Evolutionary conservation across 2,329 filamentous ascomycete species (phyloP), one percentile per base, ranked within the genome.

Genomic region (Alternaria arbusti): DNA sequence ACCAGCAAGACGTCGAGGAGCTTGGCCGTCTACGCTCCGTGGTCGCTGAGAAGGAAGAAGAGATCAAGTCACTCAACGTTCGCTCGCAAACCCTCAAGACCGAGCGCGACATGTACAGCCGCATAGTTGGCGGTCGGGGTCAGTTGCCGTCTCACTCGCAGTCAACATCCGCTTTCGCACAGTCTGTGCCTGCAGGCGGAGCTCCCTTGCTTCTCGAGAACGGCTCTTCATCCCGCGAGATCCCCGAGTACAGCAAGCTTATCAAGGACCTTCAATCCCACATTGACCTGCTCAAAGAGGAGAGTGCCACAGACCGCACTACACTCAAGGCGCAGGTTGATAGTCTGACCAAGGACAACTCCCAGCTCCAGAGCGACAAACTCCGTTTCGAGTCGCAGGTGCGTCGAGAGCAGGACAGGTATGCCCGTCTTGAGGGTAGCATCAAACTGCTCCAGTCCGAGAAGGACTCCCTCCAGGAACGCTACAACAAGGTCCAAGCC

Each of bases 51-150:
- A 95, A 90, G 79, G 89, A 93, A 62, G 95, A 97, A 68, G 94
- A 97, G 77, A 88, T 97, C 56, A 88, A 90, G 70, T 91, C 91
- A 12, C 90, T 97, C 69, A 89, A 91, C 46, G 89, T 91, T 28
- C 92, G 94, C 61, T 92, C 94, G 67, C 93, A 97, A 83, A 97
- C 93, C 78, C 97, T 97, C 79, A 93, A 96, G 77, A 93, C 94
- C 73, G 96, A 99, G 82, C 90, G 96, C 66, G 95, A 99, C 77
- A 97, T 97, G 88, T 98, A 97, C 89, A 90, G 95, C 22, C 93
- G 94, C 56, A 94, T 98, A 84, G 87, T 97, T 28, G 92, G 95
- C 70, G 92, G 96, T 66, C 86, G 89, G 61, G 88, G 89, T 17
- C 87, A 89, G 61, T 62, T 86, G 80, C 89, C 82, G 78, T 85